Evolutionary conservation across 2,329 filamentous ascomycete genomes (phyloP).

Genomic region (Colletotrichum shisoi): DNA sequence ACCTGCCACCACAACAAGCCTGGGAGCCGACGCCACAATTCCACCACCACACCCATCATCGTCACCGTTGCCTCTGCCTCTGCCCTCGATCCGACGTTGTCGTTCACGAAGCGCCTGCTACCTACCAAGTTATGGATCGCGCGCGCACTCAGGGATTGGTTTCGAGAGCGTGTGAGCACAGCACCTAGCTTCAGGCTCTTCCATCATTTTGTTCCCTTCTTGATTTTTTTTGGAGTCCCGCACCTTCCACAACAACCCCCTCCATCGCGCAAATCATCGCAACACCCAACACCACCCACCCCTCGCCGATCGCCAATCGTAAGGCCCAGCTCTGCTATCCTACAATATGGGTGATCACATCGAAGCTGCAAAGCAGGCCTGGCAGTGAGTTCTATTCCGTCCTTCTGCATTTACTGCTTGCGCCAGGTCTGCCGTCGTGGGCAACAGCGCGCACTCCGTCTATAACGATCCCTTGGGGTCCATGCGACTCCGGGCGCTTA

Average conservation of each 20-base stretch:
- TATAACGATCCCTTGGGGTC: constrained; percentile 2
- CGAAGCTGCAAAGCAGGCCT: constrained; percentile 49
- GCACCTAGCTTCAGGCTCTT: constrained; percentile 43
- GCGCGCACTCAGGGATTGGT: constrained; percentile 42
- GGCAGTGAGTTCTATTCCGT: constrained; percentile 49
- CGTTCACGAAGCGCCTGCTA: constrained; percentile 22
- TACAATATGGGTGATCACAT: constrained; percentile 31
- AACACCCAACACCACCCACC: constrained; percentile 20
- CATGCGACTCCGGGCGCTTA: constrained; percentile 5
- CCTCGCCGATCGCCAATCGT: constrained; percentile 7
- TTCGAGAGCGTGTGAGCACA: constrained; percentile 46
- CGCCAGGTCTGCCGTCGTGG: constrained; percentile 3
- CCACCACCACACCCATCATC: constrained; percentile 41
- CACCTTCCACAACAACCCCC: constrained; percentile 33
- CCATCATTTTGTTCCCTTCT: constrained; percentile 20
- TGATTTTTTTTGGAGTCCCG: constrained; percentile 34
- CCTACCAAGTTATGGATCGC: constrained; percentile 48
- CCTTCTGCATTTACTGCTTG: neutral
- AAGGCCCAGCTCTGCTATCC: constrained; percentile 10
- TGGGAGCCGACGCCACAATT: constrained; percentile 28
- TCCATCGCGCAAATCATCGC: constrained; percentile 29
- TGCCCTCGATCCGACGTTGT: constrained; percentile 18
- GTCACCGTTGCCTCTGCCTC: constrained; percentile 10
- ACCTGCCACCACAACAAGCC: constrained; percentile 39
- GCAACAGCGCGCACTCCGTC: neutral